These are phyloP conservation scores for Penicillium dipodomyicola DNA, from an alignment of 495 filamentous ascomycete genomes.

Conservation along the genomic window DNA sequence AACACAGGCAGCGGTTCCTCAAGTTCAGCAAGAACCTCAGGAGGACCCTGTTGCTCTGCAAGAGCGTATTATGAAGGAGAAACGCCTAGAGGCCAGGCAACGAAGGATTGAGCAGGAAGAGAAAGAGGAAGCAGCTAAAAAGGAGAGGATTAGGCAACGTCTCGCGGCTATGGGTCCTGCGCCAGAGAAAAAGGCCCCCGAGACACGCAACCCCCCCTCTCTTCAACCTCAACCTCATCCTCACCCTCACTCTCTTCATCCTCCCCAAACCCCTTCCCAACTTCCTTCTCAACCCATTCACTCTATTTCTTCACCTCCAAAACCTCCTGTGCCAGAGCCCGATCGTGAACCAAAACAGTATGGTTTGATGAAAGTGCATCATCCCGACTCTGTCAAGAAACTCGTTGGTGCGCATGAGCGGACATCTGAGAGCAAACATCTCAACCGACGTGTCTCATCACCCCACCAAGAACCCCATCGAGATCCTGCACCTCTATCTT, in stretches of 20 bases:
- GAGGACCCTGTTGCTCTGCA: constrained; percentile 67
- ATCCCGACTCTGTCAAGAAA: constrained; percentile 48
- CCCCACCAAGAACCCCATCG: constrained; percentile 36
- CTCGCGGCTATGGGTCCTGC: constrained; percentile 72
- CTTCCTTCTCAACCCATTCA: constrained; percentile 18
- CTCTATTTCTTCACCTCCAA: constrained; percentile 45
- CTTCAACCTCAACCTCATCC: constrained; percentile 9
- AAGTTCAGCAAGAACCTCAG: constrained; percentile 35
- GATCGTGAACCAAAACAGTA: constrained; percentile 55
- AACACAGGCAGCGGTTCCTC: constrained; percentile 21
- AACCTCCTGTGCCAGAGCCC: constrained; percentile 52
- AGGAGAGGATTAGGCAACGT: constrained; percentile 80
- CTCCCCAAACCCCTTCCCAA: constrained; percentile 10
- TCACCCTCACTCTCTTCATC: constrained; percentile 1
- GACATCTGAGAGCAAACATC: constrained; percentile 34
- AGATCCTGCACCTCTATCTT: constrained; percentile 32
- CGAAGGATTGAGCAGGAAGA: constrained; percentile 79
- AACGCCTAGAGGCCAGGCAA: constrained; percentile 71
- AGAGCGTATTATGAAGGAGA: constrained; percentile 82
- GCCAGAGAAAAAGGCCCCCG: constrained; percentile 49
- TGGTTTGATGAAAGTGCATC: constrained; percentile 60
- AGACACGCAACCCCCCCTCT: constrained; percentile 30
- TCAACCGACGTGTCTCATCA: constrained; percentile 33
- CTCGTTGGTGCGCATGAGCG: constrained; percentile 40
- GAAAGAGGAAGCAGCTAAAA: constrained; percentile 70